Conservation (phyloP, 768 basidiomycete genomes). For the Nidularia pulvinata region DNA sequence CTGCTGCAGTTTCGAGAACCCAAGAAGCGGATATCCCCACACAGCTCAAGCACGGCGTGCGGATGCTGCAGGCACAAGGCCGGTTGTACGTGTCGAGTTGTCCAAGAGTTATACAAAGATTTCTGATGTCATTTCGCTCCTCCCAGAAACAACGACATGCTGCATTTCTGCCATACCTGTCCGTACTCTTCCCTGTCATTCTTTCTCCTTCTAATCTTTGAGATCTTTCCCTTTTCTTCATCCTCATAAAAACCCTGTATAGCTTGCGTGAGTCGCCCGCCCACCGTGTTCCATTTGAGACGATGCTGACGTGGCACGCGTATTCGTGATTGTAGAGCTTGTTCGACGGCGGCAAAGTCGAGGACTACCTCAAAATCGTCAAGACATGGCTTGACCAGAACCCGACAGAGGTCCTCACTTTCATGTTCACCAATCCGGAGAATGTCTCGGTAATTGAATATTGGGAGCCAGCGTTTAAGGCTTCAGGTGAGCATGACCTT, state of each 20-base stretch:
- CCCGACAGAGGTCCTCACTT: conserved; percentile 64
- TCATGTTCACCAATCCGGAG: conserved; percentile 71
- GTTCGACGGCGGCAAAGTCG: conserved; percentile 53
- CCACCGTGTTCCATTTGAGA: too few relatives aligned
- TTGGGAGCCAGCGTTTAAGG: conserved; percentile 54
- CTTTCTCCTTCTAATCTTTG: neutral
- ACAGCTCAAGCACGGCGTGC: conserved; percentile 51
- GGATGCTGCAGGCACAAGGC: conserved; percentile 60
- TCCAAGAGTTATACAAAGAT: neutral
- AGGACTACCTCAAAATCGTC: conserved; percentile 49
- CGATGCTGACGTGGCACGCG: too few relatives aligned
- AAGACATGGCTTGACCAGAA: conserved; percentile 57
- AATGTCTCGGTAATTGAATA: conserved; percentile 41
- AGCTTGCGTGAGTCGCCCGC: too few relatives aligned
- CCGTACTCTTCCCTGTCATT: conserved; percentile 11
- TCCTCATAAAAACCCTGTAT: too few relatives aligned
- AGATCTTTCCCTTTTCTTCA: too few relatives aligned
- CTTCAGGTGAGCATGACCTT: conserved; percentile 36
- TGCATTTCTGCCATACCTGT: conserved; percentile 74
- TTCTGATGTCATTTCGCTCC: neutral
- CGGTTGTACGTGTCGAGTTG: conserved; percentile 29
- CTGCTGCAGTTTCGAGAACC: conserved; percentile 38
- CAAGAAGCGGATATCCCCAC: conserved; percentile 49
- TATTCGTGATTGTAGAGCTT: conserved; percentile 26
- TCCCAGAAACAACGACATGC: neutral